Percentiles rank a stretch among this genome's conserved stretches.
Conservation (phyloP, 345 rosid genomes). For the thale cress (Arabidopsis thaliana) region DNA sequence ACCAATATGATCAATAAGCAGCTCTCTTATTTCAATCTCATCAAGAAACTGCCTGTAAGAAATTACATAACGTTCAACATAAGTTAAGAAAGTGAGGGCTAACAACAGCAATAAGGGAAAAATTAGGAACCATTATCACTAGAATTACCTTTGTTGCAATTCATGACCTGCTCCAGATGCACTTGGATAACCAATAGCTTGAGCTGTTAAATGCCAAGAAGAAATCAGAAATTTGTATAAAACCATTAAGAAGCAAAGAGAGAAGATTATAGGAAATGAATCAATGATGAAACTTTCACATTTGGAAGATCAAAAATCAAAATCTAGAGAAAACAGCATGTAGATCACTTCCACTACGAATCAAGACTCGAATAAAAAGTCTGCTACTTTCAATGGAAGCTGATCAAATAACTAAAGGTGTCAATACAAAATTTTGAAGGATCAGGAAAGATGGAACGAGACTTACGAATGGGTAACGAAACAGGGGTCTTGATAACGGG, state of each 20-base stretch:
- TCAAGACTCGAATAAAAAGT: not conserved
- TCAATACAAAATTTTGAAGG: not conserved
- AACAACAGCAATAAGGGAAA: not conserved
- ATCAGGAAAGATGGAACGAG: not conserved
- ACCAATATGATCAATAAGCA: conserved; percentile 92
- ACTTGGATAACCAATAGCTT: conserved; percentile 62
- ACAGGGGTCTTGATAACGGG: conserved; percentile 74
- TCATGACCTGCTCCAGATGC: conserved; percentile 62
- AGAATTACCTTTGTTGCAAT: conserved; percentile 56
- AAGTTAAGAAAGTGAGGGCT: not conserved
- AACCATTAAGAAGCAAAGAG: not conserved
- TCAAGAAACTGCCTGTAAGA: conserved; percentile 74
- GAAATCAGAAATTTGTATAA: conserved; percentile 7
- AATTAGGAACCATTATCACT: not conserved
- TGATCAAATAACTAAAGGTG: not conserved
- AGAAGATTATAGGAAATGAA: not conserved
- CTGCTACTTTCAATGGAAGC: not conserved
- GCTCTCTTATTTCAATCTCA: conserved; percentile 89
- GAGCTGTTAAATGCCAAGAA: conserved; percentile 55
- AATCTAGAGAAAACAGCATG: not conserved
- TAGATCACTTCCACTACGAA: not conserved
- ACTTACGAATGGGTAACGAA: conserved; percentile 60
- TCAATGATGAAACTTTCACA: conserved; percentile 1
- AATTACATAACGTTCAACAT: not conserved
- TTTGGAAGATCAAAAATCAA: not conserved